Percentiles rank a stretch among this genome's conserved stretches.
Evolutionary conservation across 371 early-diverging fungal species (phyloP).

Genomic region (Mucor circinelloides): DNA sequence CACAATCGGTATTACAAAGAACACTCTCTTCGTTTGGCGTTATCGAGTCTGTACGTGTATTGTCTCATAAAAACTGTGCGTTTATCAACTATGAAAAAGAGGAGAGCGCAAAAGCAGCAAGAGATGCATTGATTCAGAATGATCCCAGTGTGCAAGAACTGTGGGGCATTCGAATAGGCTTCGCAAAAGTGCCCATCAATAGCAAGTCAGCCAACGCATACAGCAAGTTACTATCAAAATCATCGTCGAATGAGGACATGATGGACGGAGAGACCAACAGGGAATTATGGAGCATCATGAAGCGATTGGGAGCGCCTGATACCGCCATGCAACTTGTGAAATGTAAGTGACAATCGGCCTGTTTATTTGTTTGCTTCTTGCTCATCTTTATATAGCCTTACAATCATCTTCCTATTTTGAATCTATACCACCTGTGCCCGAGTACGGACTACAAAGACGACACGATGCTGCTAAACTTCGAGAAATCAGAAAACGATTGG

Average conservation of each 20-base stretch:
- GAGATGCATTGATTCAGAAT: conserved; percentile 82
- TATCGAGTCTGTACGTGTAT: conserved; percentile 94
- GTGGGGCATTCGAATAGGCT: conserved; percentile 84
- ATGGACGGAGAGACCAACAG: not conserved
- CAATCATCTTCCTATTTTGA: conserved; percentile 52
- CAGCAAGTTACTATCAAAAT: not conserved
- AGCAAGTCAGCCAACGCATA: conserved; percentile 2
- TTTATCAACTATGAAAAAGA: conserved; percentile 91
- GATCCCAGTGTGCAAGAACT: conserved; percentile 77
- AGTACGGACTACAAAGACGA: conserved; percentile 63
- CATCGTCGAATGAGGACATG: conserved; percentile 14
- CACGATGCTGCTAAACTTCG: conserved; percentile 81
- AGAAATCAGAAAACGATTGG: conserved; percentile 85
- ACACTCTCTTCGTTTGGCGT: conserved; percentile 81
- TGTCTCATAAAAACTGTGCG: conserved; percentile 96
- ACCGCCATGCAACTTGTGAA: conserved; percentile 14
- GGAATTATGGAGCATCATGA: conserved; percentile 33
- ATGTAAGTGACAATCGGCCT: conserved; percentile 7
- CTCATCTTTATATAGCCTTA: not conserved
- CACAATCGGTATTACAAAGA: conserved; percentile 69
- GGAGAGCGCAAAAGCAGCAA: conserved; percentile 87
- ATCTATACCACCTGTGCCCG: conserved; percentile 77
- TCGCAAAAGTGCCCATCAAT: conserved; percentile 78
- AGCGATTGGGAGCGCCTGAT: conserved; percentile 29
- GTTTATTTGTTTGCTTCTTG: conserved; percentile 4